These are phyloP conservation scores for Capsella rubella DNA, from an alignment of 441 rosid species.

Conservation along the genomic window DNA sequence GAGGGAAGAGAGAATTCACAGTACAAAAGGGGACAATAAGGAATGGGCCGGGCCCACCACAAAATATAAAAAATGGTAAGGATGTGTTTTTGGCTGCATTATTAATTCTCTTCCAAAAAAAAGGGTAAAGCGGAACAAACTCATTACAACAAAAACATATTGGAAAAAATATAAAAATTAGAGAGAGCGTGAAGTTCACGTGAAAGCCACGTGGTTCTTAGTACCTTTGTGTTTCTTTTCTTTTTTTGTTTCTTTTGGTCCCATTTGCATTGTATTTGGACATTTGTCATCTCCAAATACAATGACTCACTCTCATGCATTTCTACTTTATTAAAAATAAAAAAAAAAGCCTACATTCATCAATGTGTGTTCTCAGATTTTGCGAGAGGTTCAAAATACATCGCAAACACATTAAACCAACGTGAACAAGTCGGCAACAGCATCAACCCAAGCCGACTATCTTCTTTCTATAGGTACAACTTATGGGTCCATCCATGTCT, in stretches of 20 bases:
- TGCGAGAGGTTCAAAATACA: no score
- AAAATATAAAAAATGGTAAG: background rate
- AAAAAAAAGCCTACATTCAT: no score
- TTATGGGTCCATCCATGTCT: no score
- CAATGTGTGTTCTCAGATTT: no score
- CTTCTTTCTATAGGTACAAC: no score
- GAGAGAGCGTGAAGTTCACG: constrained; percentile 39
- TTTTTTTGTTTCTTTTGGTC: background rate
- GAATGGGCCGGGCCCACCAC: constrained; percentile 43
- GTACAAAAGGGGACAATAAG: constrained; percentile 12
- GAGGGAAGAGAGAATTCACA: constrained; percentile 10
- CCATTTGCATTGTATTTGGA: background rate
- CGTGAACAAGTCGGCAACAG: no score
- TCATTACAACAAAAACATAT: background rate
- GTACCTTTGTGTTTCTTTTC: constrained; percentile 32
- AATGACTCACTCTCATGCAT: no score
- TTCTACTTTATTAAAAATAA: no score
- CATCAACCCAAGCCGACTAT: no score
- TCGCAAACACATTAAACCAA: no score
- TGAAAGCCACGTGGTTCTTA: constrained; percentile 41
- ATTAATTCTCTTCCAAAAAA: background rate
- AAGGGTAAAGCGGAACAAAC: constrained; percentile 19
- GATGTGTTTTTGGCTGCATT: constrained; percentile 17
- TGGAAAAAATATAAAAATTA: background rate
- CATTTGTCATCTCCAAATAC: no score